Conservation (phyloP, 108 stramenopile species). For the Pseudonitzschia multistriata region DNA sequence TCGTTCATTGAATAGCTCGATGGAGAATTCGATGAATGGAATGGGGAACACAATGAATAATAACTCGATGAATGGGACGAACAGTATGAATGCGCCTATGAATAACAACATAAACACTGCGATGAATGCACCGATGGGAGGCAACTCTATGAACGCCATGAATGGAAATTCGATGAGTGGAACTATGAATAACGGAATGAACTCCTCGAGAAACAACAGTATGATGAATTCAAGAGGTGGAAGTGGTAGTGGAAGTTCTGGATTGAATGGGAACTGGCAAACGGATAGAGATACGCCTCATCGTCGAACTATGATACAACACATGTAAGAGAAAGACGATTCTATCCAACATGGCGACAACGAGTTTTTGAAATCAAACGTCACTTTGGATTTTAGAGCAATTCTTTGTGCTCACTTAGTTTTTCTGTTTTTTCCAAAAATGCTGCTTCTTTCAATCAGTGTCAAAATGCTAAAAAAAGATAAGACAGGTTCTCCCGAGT, state of each 20-base stretch:
- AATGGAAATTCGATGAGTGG: conserved; percentile 13
- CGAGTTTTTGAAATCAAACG: too few species aligned
- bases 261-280: conserved; percentile 85
- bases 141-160: conserved; percentile 26
- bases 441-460: conserved; percentile 33
- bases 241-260: conserved; percentile 28
- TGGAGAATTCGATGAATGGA: conserved; percentile 30
- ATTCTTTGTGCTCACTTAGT: background rate
- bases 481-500: conserved; percentile 86
- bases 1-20: conserved; percentile 22
- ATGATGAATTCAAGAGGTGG: conserved; percentile 23
- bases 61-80: conserved; percentile 13
- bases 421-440: background rate
- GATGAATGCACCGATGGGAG: conserved; percentile 23
- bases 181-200: conserved; percentile 11
- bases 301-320: conserved; percentile 86
- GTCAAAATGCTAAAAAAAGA: conserved; percentile 90
- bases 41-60: conserved; percentile 27
- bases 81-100: conserved; percentile 21
- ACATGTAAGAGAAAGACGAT: background rate
- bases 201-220: background rate
- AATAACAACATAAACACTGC: conserved; percentile 27
- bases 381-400: too few species aligned
- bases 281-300: conserved; percentile 81
- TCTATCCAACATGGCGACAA: too few species aligned